Base-by-base conservation (phyloP, 73 alveolate genomes). In the Symbiodinium pilosum region DNA sequence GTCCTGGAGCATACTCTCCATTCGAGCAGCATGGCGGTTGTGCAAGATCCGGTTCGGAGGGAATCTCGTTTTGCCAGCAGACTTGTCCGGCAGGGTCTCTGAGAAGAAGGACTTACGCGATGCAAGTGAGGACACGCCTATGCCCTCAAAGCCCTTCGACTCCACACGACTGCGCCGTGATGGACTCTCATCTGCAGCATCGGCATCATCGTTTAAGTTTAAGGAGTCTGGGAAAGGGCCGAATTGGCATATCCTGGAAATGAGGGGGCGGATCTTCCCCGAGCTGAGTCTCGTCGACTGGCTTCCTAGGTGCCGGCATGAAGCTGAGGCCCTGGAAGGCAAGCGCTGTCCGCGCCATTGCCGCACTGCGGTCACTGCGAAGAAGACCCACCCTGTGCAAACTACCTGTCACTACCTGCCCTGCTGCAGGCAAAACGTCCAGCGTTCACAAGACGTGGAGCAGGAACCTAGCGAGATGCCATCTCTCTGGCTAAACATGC, bases 11-110 rank as follows among this genome's bases (percentile, higher is more conserved):
- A 47, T 47, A 14, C 30, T 64, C 39, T 64, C 81, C 81, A 64
- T 64, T 20, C 81, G 38, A 14, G 81, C 81, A 38, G 41, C 30
- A 38, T 64, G 81, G 30, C 24, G 34, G 12, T 64, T 26, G 81
- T 64, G 81, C 81, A 64, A 28, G 81, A 64, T 64, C 38, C 81
- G 81, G 38, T 64, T 64, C 18, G 81, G 81, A 26, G 81, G 81
- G 59, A 9, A 14, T 47, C 21, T 6, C 14, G 59, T 14, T 14
- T 47, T 47, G 3, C 21, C 34, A 18, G 16, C 7, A 4, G 40
- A 3, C 38, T 28, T n/a, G 41, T 64, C 81, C 81, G 81, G 81
- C 20, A 64, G 12, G 81, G 12, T 64, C 81, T 64, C 81, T 38
- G 81, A 64, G 38, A 64, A 64, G 81, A 24, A 64, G 39, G 81